A percentile compares a stretch with the other conserved stretches of the same genome.
These are phyloP conservation scores for Scedosporium apiospermum DNA, from an alignment of 2,329 filamentous ascomycete species.

Conservation along the genomic window DNA sequence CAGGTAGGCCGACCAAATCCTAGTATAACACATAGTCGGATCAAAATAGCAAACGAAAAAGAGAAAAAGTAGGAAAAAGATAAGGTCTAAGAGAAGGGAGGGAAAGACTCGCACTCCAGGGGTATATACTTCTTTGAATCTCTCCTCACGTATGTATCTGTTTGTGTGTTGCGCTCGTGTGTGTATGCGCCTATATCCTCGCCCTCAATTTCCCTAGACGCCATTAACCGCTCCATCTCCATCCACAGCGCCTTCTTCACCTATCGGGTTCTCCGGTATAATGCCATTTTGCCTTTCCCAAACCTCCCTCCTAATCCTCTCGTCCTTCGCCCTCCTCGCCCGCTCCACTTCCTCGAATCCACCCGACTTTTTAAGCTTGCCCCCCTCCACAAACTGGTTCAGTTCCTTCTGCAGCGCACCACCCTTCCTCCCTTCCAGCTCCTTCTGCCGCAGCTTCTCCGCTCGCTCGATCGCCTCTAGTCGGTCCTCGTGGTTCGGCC, in stretches of 20 bases:
- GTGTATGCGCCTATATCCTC: not conserved
- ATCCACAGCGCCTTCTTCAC: not conserved
- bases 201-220: not conserved
- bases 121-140: slow-evolving; percentile 2
- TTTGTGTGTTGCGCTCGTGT: not conserved
- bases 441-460: slow-evolving; percentile 81
- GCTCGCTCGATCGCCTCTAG: slow-evolving; percentile 96
- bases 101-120: not conserved
- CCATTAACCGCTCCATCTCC: not conserved
- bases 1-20: too few species aligned
- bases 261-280: slow-evolving; percentile 1
- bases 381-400: slow-evolving; percentile 74
- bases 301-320: slow-evolving; percentile 72
- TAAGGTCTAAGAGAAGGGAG: not conserved
- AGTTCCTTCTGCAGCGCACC: slow-evolving; percentile 80
- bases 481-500: slow-evolving; percentile 87
- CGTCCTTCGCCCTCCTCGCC: slow-evolving; percentile 74
- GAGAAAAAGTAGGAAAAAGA: not conserved
- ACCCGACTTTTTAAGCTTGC: slow-evolving; percentile 90
- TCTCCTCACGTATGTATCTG: not conserved
- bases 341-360: slow-evolving; percentile 92
- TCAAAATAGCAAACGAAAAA: not conserved
- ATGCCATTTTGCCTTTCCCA: slow-evolving; percentile 58
- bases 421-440: slow-evolving; percentile 67
- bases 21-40: not conserved